Conservation (phyloP, 305 asterid species). For the Rubia balearica region DNA sequence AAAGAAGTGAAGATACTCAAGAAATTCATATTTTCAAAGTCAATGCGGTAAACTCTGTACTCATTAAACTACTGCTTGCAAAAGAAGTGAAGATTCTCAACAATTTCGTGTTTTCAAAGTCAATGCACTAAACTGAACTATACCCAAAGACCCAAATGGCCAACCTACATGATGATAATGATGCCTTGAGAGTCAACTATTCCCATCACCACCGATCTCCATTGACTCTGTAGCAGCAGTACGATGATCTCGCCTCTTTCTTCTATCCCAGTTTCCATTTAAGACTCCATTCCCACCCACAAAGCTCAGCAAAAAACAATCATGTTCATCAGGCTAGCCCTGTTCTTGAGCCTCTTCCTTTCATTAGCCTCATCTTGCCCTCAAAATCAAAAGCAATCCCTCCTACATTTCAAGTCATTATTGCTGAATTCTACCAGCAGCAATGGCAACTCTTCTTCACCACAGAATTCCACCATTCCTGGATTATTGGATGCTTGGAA, state of each 20-base stretch:
- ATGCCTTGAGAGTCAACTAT: background rate
- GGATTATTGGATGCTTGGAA: constrained; percentile 10
- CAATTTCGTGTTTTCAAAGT: background rate
- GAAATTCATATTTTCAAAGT: no score
- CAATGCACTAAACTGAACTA: background rate
- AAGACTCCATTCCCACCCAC: background rate
- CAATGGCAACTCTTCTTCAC: no score
- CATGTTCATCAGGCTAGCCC: background rate
- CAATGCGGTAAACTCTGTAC: no score
- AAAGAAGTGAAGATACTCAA: no score
- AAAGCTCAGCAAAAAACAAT: background rate
- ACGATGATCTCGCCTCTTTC: background rate
- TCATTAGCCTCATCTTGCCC: constrained; percentile 4
- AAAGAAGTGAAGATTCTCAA: background rate
- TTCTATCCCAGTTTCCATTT: background rate
- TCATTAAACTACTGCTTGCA: background rate
- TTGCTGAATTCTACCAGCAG: background rate
- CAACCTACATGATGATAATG: background rate
- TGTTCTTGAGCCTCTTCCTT: constrained; percentile 4
- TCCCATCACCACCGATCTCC: background rate
- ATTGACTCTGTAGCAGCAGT: background rate
- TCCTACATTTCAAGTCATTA: background rate
- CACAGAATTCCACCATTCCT: background rate
- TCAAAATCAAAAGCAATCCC: constrained; percentile 16
- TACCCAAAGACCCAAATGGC: background rate